Evolutionary conservation across 805 yeast species (phyloP).

Genomic region (Saccharomyces eubayanus): DNA sequence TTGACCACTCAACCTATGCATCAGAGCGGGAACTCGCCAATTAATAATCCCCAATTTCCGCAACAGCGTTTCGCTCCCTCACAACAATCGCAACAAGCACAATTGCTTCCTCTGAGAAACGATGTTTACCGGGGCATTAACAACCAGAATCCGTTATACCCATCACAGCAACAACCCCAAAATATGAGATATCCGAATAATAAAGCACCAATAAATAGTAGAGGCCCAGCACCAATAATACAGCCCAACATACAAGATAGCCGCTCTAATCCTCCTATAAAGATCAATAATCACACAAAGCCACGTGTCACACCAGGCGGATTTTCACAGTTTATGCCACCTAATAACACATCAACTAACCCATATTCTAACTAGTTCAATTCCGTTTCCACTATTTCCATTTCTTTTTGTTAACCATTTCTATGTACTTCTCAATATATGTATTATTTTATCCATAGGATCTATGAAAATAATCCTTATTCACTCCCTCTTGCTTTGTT

Average conservation of each 20-base stretch:
- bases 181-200: not conserved
- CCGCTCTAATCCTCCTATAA: constrained; percentile 2
- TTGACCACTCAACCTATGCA: not conserved
- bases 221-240: constrained; percentile 2
- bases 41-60: not conserved
- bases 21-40: not conserved
- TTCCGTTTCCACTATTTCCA: not conserved
- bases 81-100: not conserved
- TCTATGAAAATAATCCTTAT: not conserved
- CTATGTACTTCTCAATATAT: not conserved
- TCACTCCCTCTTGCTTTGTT: not conserved
- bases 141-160: not conserved
- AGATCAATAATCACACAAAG: constrained; percentile 2
- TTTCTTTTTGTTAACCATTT: not conserved
- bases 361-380: constrained; percentile 20
- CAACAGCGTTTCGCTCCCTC: not conserved
- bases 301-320: constrained; percentile 15
- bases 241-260: constrained; percentile 2
- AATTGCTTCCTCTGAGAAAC: not conserved
- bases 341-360: constrained; percentile 13
- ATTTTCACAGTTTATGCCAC: constrained; percentile 30
- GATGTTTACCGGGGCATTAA: not conserved
- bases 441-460: not conserved
- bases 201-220: not conserved
- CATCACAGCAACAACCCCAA: constrained; percentile 5